Evolutionary conservation across 768 basidiomycete genomes (phyloP), one percentile per base, ranked within the genome.

Genomic region (Boletus sp.): DNA sequence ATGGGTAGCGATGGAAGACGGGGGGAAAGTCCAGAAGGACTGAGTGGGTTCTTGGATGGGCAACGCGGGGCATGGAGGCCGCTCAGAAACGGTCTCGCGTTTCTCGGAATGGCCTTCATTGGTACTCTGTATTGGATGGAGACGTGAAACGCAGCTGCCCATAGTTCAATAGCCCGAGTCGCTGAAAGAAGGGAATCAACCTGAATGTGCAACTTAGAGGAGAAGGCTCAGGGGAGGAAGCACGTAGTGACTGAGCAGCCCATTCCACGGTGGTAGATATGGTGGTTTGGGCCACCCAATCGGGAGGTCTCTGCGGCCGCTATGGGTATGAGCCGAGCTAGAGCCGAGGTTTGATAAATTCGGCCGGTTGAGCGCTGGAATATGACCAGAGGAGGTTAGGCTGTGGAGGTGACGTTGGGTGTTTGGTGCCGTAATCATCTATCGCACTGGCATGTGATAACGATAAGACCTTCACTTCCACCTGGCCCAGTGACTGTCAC

Each of bases 11-110:
- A 86, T 77, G 15, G 76, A 65, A 0, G 84, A 77, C 0, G 75
- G 73, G 2, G 87, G 86, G 9, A 77, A 64, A 8, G 78, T 79
- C 89, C 89, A 92, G 64, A 85, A 89, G 1, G 90, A 77, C 15
- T 71, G 65, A 0, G 82, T 82, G 3, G 86, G 81, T 55, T 81
- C 76, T 2, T 73, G 65, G 2, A 80, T 70, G 12, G 90, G 89
- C 10, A 90, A 66, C 0, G 81, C 82, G 1, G 39, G 73, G 17
- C 54, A 60, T 3, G 57, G 15, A 29, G 40, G 39, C 17, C 28
- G 40, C 10, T 49, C 51, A 33, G 30, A 41, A 42, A 36, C 0
- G 42, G 30, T 7, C 24, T 4, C 40, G 28, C 17, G 8, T 47
- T 60, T 59, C 45, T 67, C 52, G 36, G 50, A 18, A 28, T 42